Base-by-base conservation (phyloP, 345 rosid species). In the Syzygium grande region DNA sequence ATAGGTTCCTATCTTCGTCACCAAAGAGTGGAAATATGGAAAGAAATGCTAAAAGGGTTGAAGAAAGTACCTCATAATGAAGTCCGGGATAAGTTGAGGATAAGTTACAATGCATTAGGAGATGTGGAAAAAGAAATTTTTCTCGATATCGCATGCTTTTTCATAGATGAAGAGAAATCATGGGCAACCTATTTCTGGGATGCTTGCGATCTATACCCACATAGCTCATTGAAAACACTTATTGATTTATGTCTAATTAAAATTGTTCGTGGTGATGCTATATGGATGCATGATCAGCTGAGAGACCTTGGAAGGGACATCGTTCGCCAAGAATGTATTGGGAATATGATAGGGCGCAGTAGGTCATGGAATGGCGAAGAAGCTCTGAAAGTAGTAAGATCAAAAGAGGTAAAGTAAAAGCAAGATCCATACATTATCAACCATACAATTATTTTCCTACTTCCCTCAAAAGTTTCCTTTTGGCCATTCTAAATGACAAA, bases 111-210 rank as follows among this genome's bases (percentile, higher is more conserved):
- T 34, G 23, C 46, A 34, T 68, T 68, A 17, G 3, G 2, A 9
- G 1, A 34, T 0, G 2, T 0, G 11, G 23, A 34, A 17, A 68
- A 68, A 34, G 25, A 68, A 17, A 0, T 68, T 16, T 68, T 68
- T 68, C 79, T 68, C 11, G 79, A 68, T 2, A 68, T 68, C 0
- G 46, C 79, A 30, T 34, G 79, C 79, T 30, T 68, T 11, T 17
- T 68, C 23, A 30, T 7, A 30, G 0, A 0, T 17, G 0, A 2
- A 68, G 2, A 17, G 0, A 68, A 29, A 68, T 68, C 0, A 34
- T 0, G 2, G 5, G 46, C 12, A 34, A 2, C 46, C 46, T 68
- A 68, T 34, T 68, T 68, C 0, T 68, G 79, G 25, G 46, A 17
- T 9, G 43, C 79, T 68, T 68, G 79, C 46, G 3, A 0, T 30